Evolutionary conservation across 2,329 filamentous ascomycete species (phyloP).

Genomic region (Fusarium pseudoanthophilum): DNA sequence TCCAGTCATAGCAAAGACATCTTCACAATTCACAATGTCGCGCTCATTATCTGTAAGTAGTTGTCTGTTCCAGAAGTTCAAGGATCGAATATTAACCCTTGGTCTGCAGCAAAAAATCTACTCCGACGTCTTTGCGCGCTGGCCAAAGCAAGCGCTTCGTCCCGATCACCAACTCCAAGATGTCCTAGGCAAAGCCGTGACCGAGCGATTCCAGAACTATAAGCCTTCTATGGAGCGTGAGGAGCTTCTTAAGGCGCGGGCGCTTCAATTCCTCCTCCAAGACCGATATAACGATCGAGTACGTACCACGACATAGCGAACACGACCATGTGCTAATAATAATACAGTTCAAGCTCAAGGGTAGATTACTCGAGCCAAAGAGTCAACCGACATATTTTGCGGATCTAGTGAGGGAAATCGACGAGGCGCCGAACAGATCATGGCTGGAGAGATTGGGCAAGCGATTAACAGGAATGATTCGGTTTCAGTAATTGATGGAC

Average conservation of each 20-base stretch:
- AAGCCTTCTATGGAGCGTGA: constrained; percentile 55
- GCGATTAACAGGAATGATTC: constrained; percentile 67
- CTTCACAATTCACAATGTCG: constrained; percentile 46
- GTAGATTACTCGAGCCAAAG: constrained; percentile 64
- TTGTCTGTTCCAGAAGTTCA: background rate
- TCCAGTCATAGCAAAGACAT: constrained; percentile 9
- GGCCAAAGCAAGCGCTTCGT: constrained; percentile 72
- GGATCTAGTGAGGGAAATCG: constrained; percentile 70
- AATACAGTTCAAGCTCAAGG: constrained; percentile 54
- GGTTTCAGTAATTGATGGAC: constrained; percentile 58
- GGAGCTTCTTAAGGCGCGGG: constrained; percentile 68
- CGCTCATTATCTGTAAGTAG: constrained; percentile 47
- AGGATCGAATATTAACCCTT: background rate
- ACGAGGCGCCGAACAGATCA: constrained; percentile 68
- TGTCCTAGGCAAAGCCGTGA: constrained; percentile 56
- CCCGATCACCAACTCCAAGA: constrained; percentile 71
- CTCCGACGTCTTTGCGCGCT: constrained; percentile 58
- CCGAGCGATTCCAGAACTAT: constrained; percentile 49
- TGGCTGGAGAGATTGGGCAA: constrained; percentile 64
- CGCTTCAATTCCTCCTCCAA: constrained; percentile 67
- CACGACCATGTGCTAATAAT: constrained; percentile 10
- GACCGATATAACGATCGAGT: constrained; percentile 69
- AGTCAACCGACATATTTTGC: constrained; percentile 73
- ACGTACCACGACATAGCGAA: constrained; percentile 29
- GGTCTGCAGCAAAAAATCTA: constrained; percentile 50